Evolutionary conservation across 2,329 filamentous ascomycete species (phyloP), one percentile per base, ranked within the genome.

Genomic region (Fusarium domesticum): DNA sequence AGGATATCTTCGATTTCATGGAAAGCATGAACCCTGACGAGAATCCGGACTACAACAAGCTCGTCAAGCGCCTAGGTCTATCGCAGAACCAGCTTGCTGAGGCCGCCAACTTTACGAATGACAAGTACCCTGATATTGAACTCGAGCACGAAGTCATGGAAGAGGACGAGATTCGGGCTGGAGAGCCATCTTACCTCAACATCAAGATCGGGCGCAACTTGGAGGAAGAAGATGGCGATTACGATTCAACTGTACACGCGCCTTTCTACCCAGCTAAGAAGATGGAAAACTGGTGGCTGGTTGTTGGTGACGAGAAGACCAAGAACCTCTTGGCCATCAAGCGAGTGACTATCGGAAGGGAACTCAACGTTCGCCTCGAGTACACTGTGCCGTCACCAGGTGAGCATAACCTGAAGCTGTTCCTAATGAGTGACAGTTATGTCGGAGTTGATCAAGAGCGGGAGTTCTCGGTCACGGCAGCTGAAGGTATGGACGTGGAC

Each of bases 251-350:
- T 2, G 95, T 97, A 2, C 91, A 97, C 64, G 91, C 92, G 39
- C 93, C 93, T 0, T 98, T 97, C 76, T 98, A 93, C 65, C 91
- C 93, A 1, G 75, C 69, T 38, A 85, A 86, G 67, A 98, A 98
- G 77, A 85, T 89, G 73, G 93, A 98, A 76, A 96, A 93, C 64
- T 98, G 91, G 91, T 98, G 93, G 93, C 73, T 98, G 43, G 89
- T 98, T 16, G 89, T 98, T 25, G 92, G 91, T 20, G 91, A 97
- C 58, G 90, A 96, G 71, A 86, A 82, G 65, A 89, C 86, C 32
- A 92, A 89, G 73, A 91, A 78, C 52, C 74, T 98, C 50, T 75
- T 97, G 45, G 91, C 89, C 3, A 96, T 97, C 73, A 98, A 97
- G 77, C 82, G 92, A 57, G 85, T 98, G 48, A 95, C 91, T 2